These are phyloP conservation scores for Aegilops longissima DNA, from an alignment of 176 grass and related monocot species.

Conservation along the genomic window DNA sequence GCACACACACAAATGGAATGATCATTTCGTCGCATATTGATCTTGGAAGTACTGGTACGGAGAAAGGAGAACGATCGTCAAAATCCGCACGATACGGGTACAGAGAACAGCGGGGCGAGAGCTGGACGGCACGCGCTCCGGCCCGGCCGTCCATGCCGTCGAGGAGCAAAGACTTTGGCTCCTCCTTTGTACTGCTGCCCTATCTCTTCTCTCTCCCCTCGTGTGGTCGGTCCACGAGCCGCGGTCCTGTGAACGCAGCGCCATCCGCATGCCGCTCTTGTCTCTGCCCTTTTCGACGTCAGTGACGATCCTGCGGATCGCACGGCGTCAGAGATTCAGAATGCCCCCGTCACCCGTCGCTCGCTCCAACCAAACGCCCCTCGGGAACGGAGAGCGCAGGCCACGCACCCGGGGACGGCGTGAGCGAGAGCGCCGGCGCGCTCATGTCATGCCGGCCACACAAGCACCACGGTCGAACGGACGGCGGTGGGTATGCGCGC, in stretches of 20 bases:
- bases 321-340: background rate
- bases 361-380: no score
- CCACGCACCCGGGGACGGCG: no score
- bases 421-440: no score
- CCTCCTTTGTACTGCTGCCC: background rate
- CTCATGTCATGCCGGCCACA: no score
- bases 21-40: no score
- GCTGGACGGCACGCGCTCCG: background rate
- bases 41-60: no score
- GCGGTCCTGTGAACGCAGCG: background rate
- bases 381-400: no score
- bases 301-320: background rate
- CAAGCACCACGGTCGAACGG: no score
- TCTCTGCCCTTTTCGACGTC: background rate
- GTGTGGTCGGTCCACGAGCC: background rate
- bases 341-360: background rate
- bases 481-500: no score
- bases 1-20: no score
- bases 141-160: no score
- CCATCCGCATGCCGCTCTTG: background rate
- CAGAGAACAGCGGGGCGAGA: background rate
- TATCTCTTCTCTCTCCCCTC: background rate
- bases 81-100: background rate
- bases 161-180: background rate
- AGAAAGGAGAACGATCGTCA: background rate